These are phyloP conservation scores for Stropharia rugosoannulata DNA, from an alignment of 768 basidiomycete genomes.

Conservation along the genomic window DNA sequence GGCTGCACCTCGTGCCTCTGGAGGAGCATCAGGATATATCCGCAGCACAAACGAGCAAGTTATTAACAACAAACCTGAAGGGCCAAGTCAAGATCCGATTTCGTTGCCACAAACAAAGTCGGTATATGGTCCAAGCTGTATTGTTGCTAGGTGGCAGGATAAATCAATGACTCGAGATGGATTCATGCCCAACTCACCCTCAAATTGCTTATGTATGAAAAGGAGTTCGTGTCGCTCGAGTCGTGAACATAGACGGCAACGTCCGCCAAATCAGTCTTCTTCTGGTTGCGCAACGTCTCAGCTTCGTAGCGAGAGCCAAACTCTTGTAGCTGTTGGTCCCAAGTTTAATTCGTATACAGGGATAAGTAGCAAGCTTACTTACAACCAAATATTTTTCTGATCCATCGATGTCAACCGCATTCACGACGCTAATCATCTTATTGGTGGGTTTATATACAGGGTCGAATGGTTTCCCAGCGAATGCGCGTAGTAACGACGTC, in stretches of 20 bases:
- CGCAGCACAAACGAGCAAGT: background rate
- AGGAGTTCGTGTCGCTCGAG: constrained; percentile 98
- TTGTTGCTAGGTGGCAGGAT: constrained; percentile 73
- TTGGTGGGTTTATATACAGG: constrained; percentile 85
- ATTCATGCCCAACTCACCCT: constrained; percentile 50
- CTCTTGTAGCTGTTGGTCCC: constrained; percentile 78
- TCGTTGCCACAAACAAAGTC: constrained; percentile 96
- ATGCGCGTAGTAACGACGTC: constrained; percentile 81
- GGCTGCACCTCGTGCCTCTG: constrained; percentile 98
- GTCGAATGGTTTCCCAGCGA: constrained; percentile 79
- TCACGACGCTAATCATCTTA: constrained; percentile 89
- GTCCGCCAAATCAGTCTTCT: constrained; percentile 91
- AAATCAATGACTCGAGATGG: constrained; percentile 11
- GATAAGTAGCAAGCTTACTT: constrained; percentile 32
- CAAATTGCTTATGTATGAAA: constrained; percentile 96
- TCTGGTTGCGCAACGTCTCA: constrained; percentile 83
- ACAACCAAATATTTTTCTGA: constrained; percentile 97
- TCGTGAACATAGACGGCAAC: constrained; percentile 96
- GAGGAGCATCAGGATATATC: constrained; percentile 4
- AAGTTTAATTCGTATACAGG: background rate
- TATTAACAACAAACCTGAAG: constrained; percentile 64
- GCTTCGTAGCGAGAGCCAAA: constrained; percentile 96
- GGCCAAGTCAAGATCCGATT: constrained; percentile 95
- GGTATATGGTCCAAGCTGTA: constrained; percentile 95
- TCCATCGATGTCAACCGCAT: constrained; percentile 91